A percentile compares a stretch with the other conserved stretches of the same genome.
Conservation (phyloP, 257 asterid species). For the Solanum raphanifolium region DNA sequence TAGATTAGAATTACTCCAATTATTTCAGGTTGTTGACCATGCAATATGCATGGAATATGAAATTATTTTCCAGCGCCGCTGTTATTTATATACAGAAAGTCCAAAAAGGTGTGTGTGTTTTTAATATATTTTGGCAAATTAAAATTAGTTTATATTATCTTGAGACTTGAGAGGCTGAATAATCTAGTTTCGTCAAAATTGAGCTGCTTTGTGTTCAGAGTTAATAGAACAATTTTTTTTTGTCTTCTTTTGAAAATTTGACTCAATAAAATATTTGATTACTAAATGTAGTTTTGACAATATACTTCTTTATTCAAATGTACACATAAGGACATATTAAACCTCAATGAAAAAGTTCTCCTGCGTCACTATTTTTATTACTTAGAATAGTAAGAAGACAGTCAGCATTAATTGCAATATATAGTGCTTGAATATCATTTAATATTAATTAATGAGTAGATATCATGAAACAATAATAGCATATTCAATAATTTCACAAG, state of each 20-base stretch:
- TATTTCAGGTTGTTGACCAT: not conserved
- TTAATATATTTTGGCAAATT: not conserved
- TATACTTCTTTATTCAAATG: not conserved
- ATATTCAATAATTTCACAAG: too few relatives aligned
- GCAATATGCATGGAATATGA: not conserved
- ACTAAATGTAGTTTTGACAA: not conserved
- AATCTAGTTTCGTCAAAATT: not conserved
- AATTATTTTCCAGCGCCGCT: not conserved
- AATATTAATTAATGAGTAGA: not conserved
- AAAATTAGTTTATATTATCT: not conserved
- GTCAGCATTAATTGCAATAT: not conserved
- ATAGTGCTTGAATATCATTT: not conserved
- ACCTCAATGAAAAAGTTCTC: not conserved
- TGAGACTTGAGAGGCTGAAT: not conserved
- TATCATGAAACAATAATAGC: not conserved
- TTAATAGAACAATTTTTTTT: not conserved
- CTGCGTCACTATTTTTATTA: not conserved
- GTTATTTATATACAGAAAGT: not conserved
- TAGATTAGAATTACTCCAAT: not conserved
- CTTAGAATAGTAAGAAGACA: not conserved
- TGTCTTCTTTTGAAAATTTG: not conserved
- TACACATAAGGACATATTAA: not conserved
- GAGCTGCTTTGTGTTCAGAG: not conserved
- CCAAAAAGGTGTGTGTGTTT: not conserved
- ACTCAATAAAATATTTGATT: not conserved